Conservation (phyloP, 176 grass and related monocot genomes). For the Cocos nucifera region DNA sequence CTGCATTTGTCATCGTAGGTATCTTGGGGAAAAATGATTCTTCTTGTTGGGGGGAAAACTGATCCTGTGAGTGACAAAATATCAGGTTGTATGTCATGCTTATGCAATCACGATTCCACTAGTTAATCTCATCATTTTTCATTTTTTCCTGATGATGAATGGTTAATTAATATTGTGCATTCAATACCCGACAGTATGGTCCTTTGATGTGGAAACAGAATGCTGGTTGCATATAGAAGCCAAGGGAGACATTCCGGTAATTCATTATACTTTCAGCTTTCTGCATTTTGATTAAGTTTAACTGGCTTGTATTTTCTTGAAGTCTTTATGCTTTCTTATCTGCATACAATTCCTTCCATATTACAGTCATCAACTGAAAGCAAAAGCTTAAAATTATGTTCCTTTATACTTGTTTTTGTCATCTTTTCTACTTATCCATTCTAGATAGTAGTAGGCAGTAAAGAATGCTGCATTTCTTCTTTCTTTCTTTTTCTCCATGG, state of each 20-base stretch:
- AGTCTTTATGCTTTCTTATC: too few species aligned
- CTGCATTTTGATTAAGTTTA: too few species aligned
- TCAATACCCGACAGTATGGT: slow-evolving; percentile 70
- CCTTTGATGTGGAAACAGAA: slow-evolving; percentile 70
- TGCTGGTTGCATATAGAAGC: slow-evolving; percentile 70
- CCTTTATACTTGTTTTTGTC: too few species aligned
- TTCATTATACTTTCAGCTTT: slow-evolving; percentile 12
- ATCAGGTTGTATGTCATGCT: slow-evolving; percentile 48
- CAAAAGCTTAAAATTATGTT: too few species aligned
- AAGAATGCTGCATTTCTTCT: too few species aligned
- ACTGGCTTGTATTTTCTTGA: too few species aligned
- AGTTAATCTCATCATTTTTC: slow-evolving; percentile 4
- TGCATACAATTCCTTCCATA: too few species aligned
- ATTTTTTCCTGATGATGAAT: slow-evolving; percentile 16
- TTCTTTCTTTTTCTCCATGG: too few species aligned
- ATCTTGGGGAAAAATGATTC: slow-evolving; percentile 78
- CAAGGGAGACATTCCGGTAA: slow-evolving; percentile 88
- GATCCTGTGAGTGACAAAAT: slow-evolving; percentile 68
- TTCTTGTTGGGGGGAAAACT: slow-evolving; percentile 88
- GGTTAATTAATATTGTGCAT: slow-evolving; percentile 22
- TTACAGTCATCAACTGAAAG: too few species aligned
- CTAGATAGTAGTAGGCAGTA: too few species aligned
- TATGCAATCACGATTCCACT: slow-evolving; percentile 17
- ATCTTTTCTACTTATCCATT: too few species aligned
- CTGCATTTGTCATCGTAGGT: slow-evolving; percentile 32